Evolutionary conservation across 2,329 filamentous ascomycete species (phyloP), one percentile per base, ranked within the genome.

Genomic region (Colletotrichum sp.): DNA sequence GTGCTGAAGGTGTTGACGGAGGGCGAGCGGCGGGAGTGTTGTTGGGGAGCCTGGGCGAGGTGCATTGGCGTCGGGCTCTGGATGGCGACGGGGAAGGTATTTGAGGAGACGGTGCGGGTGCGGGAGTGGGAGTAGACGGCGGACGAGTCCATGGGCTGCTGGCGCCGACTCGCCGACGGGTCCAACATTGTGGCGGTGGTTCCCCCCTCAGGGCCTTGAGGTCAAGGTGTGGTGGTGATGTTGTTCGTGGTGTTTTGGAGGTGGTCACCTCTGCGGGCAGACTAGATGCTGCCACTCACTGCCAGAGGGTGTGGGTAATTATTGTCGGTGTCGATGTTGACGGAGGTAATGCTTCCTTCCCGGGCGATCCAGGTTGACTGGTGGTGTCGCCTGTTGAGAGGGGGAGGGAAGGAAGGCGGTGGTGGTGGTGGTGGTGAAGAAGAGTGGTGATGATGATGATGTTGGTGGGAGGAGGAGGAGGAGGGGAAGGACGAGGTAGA

Each of bases 1-100:
- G 94, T 96, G 81, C 92, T 94, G 82, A 92, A 91, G 26, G 90
- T 92, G 86, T 95, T 88, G 84, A 95, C 85, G 84, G 93, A 85
- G 84, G 95, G 87, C 83, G 93, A 89, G 79, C 90, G 89, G 77
- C 90, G 89, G 68, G 85, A 87, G 79, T 90, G 86, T 72, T 83
- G 83, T 16, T 77, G 76, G 10, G 79, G 78, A n/a, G 79, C 78
- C 78, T 85, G 84, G 78, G 84, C 82, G 30, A 84, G 79, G 72
- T 84, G 81, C 77, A 82, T 84, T 64, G 81, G 82, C 32, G 79
- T 79, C 59, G 81, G 80, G 30, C 81, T 80, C 79, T 81, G 77
- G 65, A 77, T 59, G 77, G 80, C 71, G 72, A 79, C 74, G 34
- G 88, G 89, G 67, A 91, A 90, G 72, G 86, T 83, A 81, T 86